phyloP scores from a whole-genome alignment of 768 basidiomycete species.

The Suillus subalutaceus region DNA sequence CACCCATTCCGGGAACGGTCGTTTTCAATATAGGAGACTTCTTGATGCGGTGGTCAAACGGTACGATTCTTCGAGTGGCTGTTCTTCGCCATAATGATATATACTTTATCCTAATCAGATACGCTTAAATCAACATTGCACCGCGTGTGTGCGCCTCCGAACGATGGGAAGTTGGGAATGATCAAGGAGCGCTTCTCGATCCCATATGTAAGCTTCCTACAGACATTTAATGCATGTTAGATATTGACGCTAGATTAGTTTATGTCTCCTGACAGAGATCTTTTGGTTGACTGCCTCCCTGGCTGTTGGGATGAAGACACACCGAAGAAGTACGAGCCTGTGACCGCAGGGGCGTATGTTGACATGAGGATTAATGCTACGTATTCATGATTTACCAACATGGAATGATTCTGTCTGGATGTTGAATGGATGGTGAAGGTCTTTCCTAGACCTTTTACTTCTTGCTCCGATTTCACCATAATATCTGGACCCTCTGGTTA shows the following conservation, averaged over 20 bases:
- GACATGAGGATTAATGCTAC: slow-evolving; percentile 41
- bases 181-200: slow-evolving; percentile 61
- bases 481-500: neutral
- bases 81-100: neutral
- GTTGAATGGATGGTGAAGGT: neutral
- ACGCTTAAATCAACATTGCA: slow-evolving; percentile 45
- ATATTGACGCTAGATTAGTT: slow-evolving; percentile 29
- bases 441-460: neutral
- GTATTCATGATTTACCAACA: slow-evolving; percentile 26
- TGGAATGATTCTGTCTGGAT: neutral
- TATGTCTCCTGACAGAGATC: slow-evolving; percentile 37
- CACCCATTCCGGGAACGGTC: slow-evolving; percentile 47
- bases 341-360: slow-evolving; percentile 42
- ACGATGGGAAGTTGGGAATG: slow-evolving; percentile 29
- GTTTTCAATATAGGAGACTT: slow-evolving; percentile 57
- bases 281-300: slow-evolving; percentile 52
- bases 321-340: slow-evolving; percentile 55
- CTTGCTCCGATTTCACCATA: neutral
- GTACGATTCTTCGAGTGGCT: slow-evolving; percentile 10
- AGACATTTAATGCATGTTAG: neutral
- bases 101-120: slow-evolving; percentile 16
- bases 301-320: slow-evolving; percentile 48
- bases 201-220: slow-evolving; percentile 49
- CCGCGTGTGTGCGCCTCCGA: slow-evolving; percentile 49
- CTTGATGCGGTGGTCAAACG: slow-evolving; percentile 48